phyloP scores from a whole-genome alignment of 2,329 filamentous ascomycete species.

The Helicocarpus griseus region DNA sequence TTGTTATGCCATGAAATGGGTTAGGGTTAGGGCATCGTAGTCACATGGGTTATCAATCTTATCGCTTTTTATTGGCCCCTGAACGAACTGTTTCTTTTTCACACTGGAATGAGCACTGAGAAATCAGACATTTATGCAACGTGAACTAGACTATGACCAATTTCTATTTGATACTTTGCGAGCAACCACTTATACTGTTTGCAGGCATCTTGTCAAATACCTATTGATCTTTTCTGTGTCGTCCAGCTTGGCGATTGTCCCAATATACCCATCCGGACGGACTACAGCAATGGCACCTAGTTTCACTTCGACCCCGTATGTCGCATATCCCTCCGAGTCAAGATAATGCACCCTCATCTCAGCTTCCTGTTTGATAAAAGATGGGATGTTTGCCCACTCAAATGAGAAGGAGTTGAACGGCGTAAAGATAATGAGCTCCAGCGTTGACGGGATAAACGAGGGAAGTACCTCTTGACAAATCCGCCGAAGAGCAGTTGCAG shows the following conservation, averaged over 20 bases:
- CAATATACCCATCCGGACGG: slow-evolving; percentile 29
- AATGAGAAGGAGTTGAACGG: not conserved
- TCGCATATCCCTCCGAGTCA: not conserved
- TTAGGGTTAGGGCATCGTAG: no score
- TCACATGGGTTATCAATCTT: no score
- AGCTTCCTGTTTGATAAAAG: not conserved
- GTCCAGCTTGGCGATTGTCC: slow-evolving; percentile 16
- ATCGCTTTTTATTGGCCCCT: no score
- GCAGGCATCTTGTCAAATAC: slow-evolving; percentile 14
- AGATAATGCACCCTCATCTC: slow-evolving; percentile 2
- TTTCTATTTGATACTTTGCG: not conserved
- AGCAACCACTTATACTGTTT: not conserved
- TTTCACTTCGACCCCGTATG: not conserved
- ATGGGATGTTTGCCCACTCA: not conserved
- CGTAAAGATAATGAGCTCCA: not conserved
- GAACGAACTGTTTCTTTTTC: no score
- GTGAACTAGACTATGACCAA: no score
- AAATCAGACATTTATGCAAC: not conserved
- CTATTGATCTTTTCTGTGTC: slow-evolving; percentile 16
- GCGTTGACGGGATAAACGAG: not conserved
- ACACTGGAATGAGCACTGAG: no score
- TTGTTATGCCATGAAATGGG: no score
- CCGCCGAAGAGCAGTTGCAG: not conserved
- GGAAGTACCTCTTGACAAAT: not conserved
- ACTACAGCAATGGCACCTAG: slow-evolving; percentile 23